Base-by-base conservation (phyloP, 2,329 filamentous ascomycete species). In the Thelonectria discophora region DNA sequence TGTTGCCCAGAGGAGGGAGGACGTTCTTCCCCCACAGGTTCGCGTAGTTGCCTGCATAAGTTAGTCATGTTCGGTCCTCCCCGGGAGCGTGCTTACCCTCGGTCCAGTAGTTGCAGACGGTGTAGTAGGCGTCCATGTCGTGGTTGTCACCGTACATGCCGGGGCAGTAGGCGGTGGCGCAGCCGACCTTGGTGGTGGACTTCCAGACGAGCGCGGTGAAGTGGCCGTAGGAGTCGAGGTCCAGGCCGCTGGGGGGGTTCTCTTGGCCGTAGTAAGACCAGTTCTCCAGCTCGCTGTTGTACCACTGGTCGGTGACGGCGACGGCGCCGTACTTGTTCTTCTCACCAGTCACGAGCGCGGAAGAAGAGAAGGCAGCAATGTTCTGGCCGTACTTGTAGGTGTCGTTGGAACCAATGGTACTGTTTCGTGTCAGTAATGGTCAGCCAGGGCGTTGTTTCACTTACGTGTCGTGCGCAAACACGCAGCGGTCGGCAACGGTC, bases 231-330 rank as follows among this genome's bases (percentile, higher is more conserved):
- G 73, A 67, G 55, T 88, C 80, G 75, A 93, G 92, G 76, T 85
- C 76, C 75, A 73, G 70, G 83, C 86, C 86, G 72, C 85, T 77
- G 24, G 91, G 90, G 21, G 76, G 73, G 73, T 81, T 82, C 60
- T 77, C 73, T 68, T 81, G 58, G 66, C 88, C 90, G 73, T 90
- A 95, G 74, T 78, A 82, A 55, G 79, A 76, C 78, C 84, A 88
- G 71, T 79, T 79, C 65, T 75, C 74, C 70, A 90, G 81, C 78
- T 97, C 93, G 71, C 86, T 86, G 76, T 95, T 92, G 86, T 97
- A 97, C 92, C 95, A 97, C 79, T 90, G 83, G 75, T 94, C 86
- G 72, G 88, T 92, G 74, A 94, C 88, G 68, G 90, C 88, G 65
- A 85, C 82, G 55, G 87, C 86, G 65, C 92, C 82, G 48, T 88